Evolutionary conservation across 2,329 filamentous ascomycete genomes (phyloP).

Genomic region (Botrytis fabae): DNA sequence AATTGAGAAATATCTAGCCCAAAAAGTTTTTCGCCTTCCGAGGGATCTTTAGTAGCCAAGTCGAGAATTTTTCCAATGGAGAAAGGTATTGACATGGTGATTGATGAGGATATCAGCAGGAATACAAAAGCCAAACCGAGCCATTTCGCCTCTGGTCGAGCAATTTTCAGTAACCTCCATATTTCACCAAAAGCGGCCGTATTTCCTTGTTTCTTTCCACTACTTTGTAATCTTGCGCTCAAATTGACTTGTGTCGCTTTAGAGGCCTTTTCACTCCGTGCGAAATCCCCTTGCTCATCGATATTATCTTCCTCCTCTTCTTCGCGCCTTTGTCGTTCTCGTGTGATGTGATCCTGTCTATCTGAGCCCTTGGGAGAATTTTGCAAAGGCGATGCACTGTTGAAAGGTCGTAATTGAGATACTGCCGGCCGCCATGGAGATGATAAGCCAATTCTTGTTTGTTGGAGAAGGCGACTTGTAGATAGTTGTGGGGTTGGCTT

Average conservation of each 20-base stretch:
- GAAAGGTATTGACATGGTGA: slow-evolving; percentile 96
- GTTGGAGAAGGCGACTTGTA: slow-evolving; percentile 25
- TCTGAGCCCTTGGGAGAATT: slow-evolving; percentile 33
- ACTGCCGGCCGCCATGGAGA: slow-evolving; percentile 38
- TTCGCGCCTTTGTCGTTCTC: slow-evolving; percentile 43
- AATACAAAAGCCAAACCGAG: slow-evolving; percentile 79
- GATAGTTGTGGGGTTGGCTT: slow-evolving; percentile 25
- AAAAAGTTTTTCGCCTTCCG: slow-evolving; percentile 70
- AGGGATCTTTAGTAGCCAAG: slow-evolving; percentile 73
- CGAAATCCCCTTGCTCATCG: slow-evolving; percentile 61
- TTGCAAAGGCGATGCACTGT: slow-evolving; percentile 32
- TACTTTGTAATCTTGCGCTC: slow-evolving; percentile 82
- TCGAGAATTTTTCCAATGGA: slow-evolving; percentile 96
- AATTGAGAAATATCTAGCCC: slow-evolving; percentile 85
- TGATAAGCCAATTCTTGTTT: slow-evolving; percentile 26
- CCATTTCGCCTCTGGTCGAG: slow-evolving; percentile 77
- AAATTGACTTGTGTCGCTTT: slow-evolving; percentile 89
- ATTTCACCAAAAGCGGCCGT: slow-evolving; percentile 72
- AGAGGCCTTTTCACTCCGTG: slow-evolving; percentile 77
- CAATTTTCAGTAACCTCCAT: slow-evolving; percentile 85
- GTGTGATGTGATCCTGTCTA: slow-evolving; percentile 41
- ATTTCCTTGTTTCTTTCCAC: slow-evolving; percentile 55
- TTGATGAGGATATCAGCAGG: slow-evolving; percentile 82
- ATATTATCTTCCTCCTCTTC: slow-evolving; percentile 46
- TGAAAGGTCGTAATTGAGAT: slow-evolving; percentile 38